Base-by-base conservation (phyloP, 192 early-diverging fungal genomes). In the Entomortierella chlamydospora region DNA sequence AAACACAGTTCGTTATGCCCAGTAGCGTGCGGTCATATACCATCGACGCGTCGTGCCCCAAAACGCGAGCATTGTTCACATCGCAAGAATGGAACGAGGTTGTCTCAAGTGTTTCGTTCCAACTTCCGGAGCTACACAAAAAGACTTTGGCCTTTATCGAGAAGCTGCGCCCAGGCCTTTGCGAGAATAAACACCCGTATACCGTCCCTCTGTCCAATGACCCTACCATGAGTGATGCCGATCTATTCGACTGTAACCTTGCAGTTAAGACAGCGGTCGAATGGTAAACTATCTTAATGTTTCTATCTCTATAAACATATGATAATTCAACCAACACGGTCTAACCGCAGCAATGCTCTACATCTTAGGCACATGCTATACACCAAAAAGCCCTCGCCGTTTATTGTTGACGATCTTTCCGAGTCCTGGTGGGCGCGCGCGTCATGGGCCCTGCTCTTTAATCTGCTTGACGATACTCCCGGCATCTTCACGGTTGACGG, bases 381-480 rank as follows among this genome's bases (percentile, higher is more conserved):
- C 52, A 62, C 37, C 51, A 42, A 62, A 61, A 53, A 60, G 42
- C 68, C 68, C 15, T 80, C 61, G 41, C 77, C 63, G 37, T 66
- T 81, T 61, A 45, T 58, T 18, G 67, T 57, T 28, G 64, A 67
- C 25, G 68, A 81, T 67, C 57, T 72, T 1, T 67, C 78, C 0
- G 69, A 81, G 63, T 54, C 78, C 4, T 72, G 64, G 34, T 77
- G 77, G 77, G 58, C 41, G 51, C 60, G 70, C 23, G 59, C 65
- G 43, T 59, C 57, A 34, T 81, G 70, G 64, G 58, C 69, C 17
- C 17, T 68, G 26, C 30, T 70, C 25, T 64, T 64, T 34, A 61
- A 25, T 45, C 43, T 81, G 54, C 59, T 81, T 42, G 15, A 58
- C 9, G 70, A 81, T 29, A 37, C 62, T 9, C 64, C 71, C 28